These are phyloP conservation scores for Daldinia childiae DNA, from an alignment of 495 filamentous ascomycete genomes.

Conservation along the genomic window DNA sequence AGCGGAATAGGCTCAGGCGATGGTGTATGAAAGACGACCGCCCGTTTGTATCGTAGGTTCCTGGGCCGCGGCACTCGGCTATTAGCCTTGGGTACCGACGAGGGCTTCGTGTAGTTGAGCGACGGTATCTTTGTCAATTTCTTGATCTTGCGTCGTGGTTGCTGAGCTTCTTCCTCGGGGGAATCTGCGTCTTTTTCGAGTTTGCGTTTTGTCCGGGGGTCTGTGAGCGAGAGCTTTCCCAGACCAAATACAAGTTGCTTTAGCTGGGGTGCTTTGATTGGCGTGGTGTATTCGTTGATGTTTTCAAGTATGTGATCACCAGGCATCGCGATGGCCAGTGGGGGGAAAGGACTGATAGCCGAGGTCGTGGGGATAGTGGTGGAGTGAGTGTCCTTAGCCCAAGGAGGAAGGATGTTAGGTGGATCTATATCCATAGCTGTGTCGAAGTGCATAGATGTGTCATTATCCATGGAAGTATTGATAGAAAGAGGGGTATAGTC, in stretches of 20 bases:
- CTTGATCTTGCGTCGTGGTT: not conserved
- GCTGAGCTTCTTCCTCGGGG: not conserved
- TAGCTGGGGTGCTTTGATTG: not conserved
- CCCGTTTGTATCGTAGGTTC: constrained; percentile 12
- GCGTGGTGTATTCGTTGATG: not conserved
- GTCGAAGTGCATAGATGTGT: too few species aligned
- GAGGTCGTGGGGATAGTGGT: too few species aligned
- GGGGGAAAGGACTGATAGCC: too few species aligned
- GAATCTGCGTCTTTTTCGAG: not conserved
- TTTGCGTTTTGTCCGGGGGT: not conserved
- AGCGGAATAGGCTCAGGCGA: constrained; percentile 4
- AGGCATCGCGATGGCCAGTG: not conserved
- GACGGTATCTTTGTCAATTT: not conserved
- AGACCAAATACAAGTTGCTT: not conserved
- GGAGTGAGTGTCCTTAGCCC: too few species aligned
- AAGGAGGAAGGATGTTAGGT: too few species aligned
- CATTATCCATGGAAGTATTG: too few species aligned
- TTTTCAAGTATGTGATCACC: not conserved
- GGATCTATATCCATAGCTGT: too few species aligned
- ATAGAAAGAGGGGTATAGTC: too few species aligned
- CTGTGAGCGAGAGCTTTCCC: not conserved
- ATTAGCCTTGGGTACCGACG: not conserved
- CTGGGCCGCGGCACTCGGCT: not conserved
- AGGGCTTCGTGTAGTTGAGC: not conserved
- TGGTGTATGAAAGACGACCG: not conserved